Base-by-base conservation (phyloP, 1,139 yeast species). In the Pichia sorboxylosa region DNA sequence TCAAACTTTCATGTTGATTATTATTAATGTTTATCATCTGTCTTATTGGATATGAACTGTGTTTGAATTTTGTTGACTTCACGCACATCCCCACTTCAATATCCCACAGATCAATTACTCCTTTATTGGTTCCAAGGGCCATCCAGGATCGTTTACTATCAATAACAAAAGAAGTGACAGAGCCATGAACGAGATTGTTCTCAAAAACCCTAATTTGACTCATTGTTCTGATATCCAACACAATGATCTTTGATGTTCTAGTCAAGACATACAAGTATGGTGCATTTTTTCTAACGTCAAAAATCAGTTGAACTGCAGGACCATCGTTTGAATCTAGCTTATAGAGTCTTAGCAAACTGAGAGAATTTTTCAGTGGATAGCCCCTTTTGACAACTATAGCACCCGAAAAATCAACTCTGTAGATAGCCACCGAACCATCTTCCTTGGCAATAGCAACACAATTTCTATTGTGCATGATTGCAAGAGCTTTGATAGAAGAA, bases 101-200 rank as follows among this genome's bases (percentile, higher is more conserved):
- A 53, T 87, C 96, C 94, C 95, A 85, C 15, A 90, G 54, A 40
- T 73, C 73, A 21, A 90, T 51, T 1, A 76, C 58, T 2, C 97
- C 97, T 28, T 66, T 67, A 1, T 69, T 60, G 0, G 96, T 82
- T 0, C 95, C 96, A 3, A 79, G 51, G 4, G 84, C 52, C 4
- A 81, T 46, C 87, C 95, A 83, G 6, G 58, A 52, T 28, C 61
- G 61, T 15, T 62, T 54, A 5, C 52, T 41, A 38, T 77, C 81
- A n/a, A 79, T 55, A 1, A 71, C 64, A 44, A 84, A 69, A 16
- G 77, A 57, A 0, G 74, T 68, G 0, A 78, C 67, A 3, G 69
- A 54, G 0, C 97, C 98, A 55, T 74, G 77, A 3, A 65, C 57
- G 2, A 69, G 61, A 2, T 82, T 78, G 42, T 71, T 77, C 27